Conservation (phyloP, 2,329 filamentous ascomycete species). For the Paraphaeosphaeria sporulosa region DNA sequence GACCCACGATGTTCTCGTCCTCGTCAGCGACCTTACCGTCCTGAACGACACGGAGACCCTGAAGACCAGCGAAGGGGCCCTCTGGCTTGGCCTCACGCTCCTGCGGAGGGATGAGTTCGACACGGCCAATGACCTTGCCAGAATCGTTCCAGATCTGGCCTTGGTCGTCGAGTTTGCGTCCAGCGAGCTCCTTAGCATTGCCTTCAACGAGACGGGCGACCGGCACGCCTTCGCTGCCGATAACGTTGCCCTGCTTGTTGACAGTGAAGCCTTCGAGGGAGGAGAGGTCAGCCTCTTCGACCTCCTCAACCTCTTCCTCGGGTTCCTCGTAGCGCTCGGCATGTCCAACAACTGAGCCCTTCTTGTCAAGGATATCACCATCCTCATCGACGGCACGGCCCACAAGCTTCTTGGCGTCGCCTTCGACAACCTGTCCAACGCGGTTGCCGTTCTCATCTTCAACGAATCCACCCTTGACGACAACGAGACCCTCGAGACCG, state of each 20-base stretch:
- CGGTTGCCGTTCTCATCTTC: constrained; percentile 60
- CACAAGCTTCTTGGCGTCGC: constrained; percentile 60
- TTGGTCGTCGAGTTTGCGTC: constrained; percentile 74
- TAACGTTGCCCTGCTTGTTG: constrained; percentile 61
- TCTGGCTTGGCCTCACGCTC: constrained; percentile 63
- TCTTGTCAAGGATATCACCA: constrained; percentile 62
- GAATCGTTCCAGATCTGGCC: constrained; percentile 76
- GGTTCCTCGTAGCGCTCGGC: constrained; percentile 68
- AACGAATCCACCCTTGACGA: constrained; percentile 59
- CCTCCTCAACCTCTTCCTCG: constrained; percentile 63
- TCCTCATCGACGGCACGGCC: constrained; percentile 61
- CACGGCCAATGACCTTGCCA: constrained; percentile 73
- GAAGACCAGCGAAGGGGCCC: constrained; percentile 59
- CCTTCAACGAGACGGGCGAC: constrained; percentile 73
- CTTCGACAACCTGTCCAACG: constrained; percentile 58
- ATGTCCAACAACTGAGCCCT: constrained; percentile 60
- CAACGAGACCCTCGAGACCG: constrained; percentile 59
- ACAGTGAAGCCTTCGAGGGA: constrained; percentile 55
- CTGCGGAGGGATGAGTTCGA: constrained; percentile 72
- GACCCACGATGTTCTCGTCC: constrained; percentile 60
- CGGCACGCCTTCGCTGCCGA: constrained; percentile 59
- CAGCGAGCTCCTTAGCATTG: constrained; percentile 67
- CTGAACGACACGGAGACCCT: constrained; percentile 57
- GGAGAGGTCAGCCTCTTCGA: constrained; percentile 54
- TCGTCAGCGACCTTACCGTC: constrained; percentile 60